Evolutionary conservation across 1,284 basidiomycete species (phyloP), one percentile per base, ranked within the genome.

Genomic region (Pterulicium gracile): DNA sequence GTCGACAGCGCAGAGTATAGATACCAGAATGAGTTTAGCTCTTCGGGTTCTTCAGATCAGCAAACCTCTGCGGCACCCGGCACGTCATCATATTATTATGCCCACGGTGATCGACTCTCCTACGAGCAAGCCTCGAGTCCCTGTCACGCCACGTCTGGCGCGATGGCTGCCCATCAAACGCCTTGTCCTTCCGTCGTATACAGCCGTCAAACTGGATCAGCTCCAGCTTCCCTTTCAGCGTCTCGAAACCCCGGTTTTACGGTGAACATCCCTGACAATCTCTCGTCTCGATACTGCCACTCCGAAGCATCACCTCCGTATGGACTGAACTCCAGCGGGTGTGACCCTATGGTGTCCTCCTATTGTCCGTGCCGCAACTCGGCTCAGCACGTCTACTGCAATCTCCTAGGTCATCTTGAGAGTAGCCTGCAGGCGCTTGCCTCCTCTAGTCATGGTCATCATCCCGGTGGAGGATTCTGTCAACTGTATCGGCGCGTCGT

Each of bases 311-410:
- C 63, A 52, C 53, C 58, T 24, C 69, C 69, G 52, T 63, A 59
- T 40, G 68, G 66, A 51, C 68, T 73, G 43, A 68, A 62, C 51
- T 54, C 65, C 40, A 56, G 62, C 22, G 57, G 44, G 42, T 44
- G 35, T 24, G 46, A 49, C 43, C 47, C 50, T 57, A 63, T 52
- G 58, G 64, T 44, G 61, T 70, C 44, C 59, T 55, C 66, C 15
- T 69, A 69, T 51, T 86, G 82, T 56, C 57, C 74, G 19, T 86
- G 83, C 63, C 72, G 81, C 24, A 75, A 72, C 44, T 79, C 71
- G 55, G 77, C 81, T 43, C 75, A 64, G 40, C 68, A 79, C 48
- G 67, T 75, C 5, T 72, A 83, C 53, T 69, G 81, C 46, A 63
- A 70, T 14, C 69, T 87, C 24, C 72, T 73, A 7, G 79, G 82